Conservation (phyloP, 2,329 filamentous ascomycete genomes). For the Endothia cerciana region DNA sequence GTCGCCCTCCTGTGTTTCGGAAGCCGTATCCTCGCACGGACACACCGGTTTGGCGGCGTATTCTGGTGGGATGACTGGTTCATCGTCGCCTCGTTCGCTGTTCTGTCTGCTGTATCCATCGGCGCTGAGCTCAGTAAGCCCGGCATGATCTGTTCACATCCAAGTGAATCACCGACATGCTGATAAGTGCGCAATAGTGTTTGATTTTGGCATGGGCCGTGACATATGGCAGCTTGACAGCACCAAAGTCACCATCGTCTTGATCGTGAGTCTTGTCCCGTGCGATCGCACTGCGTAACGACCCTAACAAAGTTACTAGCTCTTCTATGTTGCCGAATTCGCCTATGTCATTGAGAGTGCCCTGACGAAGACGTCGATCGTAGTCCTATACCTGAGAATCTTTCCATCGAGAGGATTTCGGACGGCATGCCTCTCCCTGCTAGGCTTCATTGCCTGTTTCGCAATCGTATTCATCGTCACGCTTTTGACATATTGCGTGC, state of each 20-base stretch:
- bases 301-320: constrained; percentile 26
- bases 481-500: constrained; percentile 31
- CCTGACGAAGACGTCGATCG: constrained; percentile 38
- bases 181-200: constrained; percentile 23
- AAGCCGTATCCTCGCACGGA: constrained; percentile 30
- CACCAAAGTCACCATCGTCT: constrained; percentile 29
- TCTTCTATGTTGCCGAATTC: constrained; percentile 41
- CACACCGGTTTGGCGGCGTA: constrained; percentile 28
- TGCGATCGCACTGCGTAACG: too few relatives aligned
- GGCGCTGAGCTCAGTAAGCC: constrained; percentile 32
- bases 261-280: constrained; percentile 27
- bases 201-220: constrained; percentile 32
- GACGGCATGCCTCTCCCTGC: constrained; percentile 23
- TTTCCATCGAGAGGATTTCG: constrained; percentile 37
- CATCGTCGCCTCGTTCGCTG: constrained; percentile 32
- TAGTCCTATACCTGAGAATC: constrained; percentile 39
- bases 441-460: constrained; percentile 29
- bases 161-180: not conserved
- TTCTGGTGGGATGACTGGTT: constrained; percentile 35
- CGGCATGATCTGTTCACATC: not conserved
- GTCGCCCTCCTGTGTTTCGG: constrained; percentile 28
- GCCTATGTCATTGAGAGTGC: constrained; percentile 38
- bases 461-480: constrained; percentile 31
- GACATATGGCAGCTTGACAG: constrained; percentile 32
- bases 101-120: constrained; percentile 30